Evolutionary conservation across 2,329 filamentous ascomycete genomes (phyloP), one percentile per base, ranked within the genome.

Genomic region (Paecilomyces sp.): DNA sequence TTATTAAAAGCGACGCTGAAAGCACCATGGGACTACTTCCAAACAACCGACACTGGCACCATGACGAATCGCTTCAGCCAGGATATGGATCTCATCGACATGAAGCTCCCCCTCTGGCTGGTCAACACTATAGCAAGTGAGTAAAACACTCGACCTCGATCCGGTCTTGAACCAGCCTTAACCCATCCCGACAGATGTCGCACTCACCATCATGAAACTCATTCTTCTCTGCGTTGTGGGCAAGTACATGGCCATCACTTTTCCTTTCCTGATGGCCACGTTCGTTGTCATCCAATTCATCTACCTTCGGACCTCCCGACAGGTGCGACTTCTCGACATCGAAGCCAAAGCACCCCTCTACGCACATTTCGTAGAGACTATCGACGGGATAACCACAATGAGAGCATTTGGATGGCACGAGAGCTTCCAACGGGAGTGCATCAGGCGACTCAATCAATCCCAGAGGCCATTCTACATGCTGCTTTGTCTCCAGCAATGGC

Each of bases 51-150:
- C 25, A 6, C 25, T 28, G 25, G 25, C 25, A 28, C 25, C 6
- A 28, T 28, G 25, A 28, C 25, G 25, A 28, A 28, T 28, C 25
- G 47, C 7, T 58, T 58, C 28, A 58, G 50, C 12, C 51, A 58
- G 25, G 57, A 58, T 33, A 55, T 58, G 47, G 15, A 36, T 2
- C 28, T 58, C n/a, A 55, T 58, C 9, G 57, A 58, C 28, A 25
- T 33, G 28, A 55, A 36, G 15, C 51, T 58, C 9, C 50, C 57
- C 6, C 25, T 28, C 25, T 28, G 25, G 25, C 25, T 28, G 25
- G 25, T 28, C 25, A 28, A 28, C 25, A 28, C 25, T 28, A 6
- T 28, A 28, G 25, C 25, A 28, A 28, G 25, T 28, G 6, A 3
- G 25, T 28, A 28, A 28, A 28, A 22, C 22, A 22, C 25, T 28